A percentile compares a stretch with the other conserved stretches of the same genome.
Evolutionary conservation across 1,139 yeast genomes (phyloP).

Genomic region (Kodamaea suecica): DNA sequence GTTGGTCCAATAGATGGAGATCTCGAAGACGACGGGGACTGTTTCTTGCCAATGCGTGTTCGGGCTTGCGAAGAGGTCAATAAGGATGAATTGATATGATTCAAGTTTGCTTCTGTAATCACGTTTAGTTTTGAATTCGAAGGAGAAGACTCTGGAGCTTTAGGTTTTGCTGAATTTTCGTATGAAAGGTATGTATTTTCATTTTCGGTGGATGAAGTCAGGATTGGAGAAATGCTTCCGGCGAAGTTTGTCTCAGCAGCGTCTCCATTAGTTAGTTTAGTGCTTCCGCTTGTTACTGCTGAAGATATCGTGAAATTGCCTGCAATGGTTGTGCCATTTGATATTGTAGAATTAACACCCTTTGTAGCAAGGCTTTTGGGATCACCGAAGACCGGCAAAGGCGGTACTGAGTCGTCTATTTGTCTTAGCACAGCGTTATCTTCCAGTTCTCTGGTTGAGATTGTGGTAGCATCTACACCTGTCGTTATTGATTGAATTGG

Average conservation of each 20-base stretch:
- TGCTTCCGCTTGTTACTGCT: too few species aligned
- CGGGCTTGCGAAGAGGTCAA: not conserved
- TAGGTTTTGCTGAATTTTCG: too few species aligned
- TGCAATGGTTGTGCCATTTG: too few species aligned
- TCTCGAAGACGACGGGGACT: not conserved
- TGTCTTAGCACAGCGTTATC: conserved; percentile 7
- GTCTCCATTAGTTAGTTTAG: too few species aligned
- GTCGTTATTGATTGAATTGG: not conserved
- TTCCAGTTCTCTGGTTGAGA: not conserved
- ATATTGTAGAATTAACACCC: too few species aligned
- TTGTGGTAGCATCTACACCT: not conserved
- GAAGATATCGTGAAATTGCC: too few species aligned
- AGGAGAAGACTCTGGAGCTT: too few species aligned
- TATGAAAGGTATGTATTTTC: conserved; percentile 7
- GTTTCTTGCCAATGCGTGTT: conserved; percentile 1
- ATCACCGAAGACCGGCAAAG: too few species aligned
- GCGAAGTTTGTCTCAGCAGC: too few species aligned
- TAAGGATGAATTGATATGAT: conserved; percentile 8
- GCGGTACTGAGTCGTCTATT: conserved; percentile 22
- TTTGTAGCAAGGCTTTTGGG: too few species aligned
- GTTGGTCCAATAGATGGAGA: not conserved
- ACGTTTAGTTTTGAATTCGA: conserved; percentile 1
- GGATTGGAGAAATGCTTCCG: conserved; percentile 11
- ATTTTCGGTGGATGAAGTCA: conserved; percentile 11
- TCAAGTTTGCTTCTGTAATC: conserved; percentile 11